Conservation (phyloP, 805 yeast species). For the Candida chilensis region DNA sequence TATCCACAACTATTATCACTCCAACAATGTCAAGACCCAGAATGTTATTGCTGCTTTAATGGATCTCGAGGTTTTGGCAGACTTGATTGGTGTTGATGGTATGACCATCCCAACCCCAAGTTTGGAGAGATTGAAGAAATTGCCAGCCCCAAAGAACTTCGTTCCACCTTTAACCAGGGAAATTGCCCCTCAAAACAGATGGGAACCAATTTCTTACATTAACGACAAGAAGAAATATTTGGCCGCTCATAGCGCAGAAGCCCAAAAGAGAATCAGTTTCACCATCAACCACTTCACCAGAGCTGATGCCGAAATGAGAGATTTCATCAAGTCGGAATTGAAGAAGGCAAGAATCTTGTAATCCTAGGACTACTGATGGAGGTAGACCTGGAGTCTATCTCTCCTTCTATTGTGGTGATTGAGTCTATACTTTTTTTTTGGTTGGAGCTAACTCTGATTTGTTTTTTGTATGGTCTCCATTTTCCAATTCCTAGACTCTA, state of each 20-base stretch:
- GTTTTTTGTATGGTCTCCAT: no score
- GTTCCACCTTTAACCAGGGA: background rate
- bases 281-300: background rate
- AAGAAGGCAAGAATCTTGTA: no score
- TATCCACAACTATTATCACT: constrained; percentile 21
- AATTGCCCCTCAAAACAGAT: background rate
- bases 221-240: background rate
- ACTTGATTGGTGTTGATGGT: constrained; percentile 21
- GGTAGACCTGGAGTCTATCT: no score
- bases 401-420: no score
- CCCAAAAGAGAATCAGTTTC: background rate
- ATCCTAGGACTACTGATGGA: no score
- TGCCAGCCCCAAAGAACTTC: background rate
- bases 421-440: no score
- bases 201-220: background rate
- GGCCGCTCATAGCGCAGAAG: background rate
- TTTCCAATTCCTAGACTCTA: no score
- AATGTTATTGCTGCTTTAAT: constrained; percentile 22
- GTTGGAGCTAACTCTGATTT: no score
- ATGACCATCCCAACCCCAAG: constrained; percentile 19
- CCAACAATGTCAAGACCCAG: constrained; percentile 15
- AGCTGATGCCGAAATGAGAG: constrained; percentile 1
- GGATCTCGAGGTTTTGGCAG: constrained; percentile 13
- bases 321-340: background rate
- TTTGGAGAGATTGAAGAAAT: constrained; percentile 6